These are phyloP conservation scores for Globisporangium nagaii DNA, from an alignment of 352 stramenopile genomes.

Conservation along the genomic window DNA sequence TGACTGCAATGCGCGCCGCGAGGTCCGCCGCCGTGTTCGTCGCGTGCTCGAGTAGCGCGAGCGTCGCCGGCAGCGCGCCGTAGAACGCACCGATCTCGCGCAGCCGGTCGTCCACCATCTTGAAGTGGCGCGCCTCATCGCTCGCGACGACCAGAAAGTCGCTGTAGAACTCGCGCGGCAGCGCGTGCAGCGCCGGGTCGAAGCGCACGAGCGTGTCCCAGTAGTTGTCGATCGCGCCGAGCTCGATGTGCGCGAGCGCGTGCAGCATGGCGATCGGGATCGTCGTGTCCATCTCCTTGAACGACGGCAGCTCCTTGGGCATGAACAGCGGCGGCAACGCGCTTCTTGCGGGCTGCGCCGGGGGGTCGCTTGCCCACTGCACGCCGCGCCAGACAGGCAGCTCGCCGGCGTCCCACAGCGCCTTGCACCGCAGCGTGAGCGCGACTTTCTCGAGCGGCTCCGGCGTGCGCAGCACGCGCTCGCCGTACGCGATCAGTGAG, in stretches of 20 bases:
- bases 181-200: constrained; percentile 35
- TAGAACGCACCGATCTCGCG: constrained; percentile 60
- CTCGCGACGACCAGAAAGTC: constrained; percentile 68
- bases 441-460: constrained; percentile 56
- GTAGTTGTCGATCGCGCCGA: constrained; percentile 86
- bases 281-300: constrained; percentile 57
- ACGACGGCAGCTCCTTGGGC: constrained; percentile 67
- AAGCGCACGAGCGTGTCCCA: constrained; percentile 85
- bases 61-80: constrained; percentile 57
- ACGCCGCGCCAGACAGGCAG: constrained; percentile 32
- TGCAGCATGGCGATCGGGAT: constrained; percentile 78
- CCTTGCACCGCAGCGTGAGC: constrained; percentile 55
- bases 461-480: constrained; percentile 41
- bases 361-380: constrained; percentile 33
- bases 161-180: constrained; percentile 61
- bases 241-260: constrained; percentile 80
- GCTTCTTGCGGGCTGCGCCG: constrained; percentile 40
- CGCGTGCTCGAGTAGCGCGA: constrained; percentile 64
- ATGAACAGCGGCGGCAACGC: constrained; percentile 38
- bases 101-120: constrained; percentile 64
- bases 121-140: constrained; percentile 79
- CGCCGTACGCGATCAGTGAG: constrained; percentile 59
- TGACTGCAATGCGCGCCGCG: constrained; percentile 64
- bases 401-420: constrained; percentile 28
- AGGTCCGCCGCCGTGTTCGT: constrained; percentile 63